A percentile compares a stretch with the other conserved stretches of the same genome.
Evolutionary conservation across 129 eudicot genomes (phyloP).

Genomic region (Arctium minus): DNA sequence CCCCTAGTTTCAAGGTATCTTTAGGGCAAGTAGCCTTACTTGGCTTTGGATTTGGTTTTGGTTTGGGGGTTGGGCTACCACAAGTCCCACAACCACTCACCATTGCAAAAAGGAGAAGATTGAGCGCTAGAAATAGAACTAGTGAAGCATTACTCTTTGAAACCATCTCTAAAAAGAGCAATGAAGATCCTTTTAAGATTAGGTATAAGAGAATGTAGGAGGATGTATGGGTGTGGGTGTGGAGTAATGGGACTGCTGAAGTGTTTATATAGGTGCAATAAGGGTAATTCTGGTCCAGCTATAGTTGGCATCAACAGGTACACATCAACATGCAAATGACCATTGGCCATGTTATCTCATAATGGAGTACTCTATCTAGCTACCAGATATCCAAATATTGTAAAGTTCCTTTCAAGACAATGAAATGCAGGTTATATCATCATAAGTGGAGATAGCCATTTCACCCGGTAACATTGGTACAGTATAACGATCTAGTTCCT

Average conservation of each 20-base stretch:
- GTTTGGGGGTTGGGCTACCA: constrained; percentile 26
- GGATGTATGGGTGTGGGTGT: constrained; percentile 1
- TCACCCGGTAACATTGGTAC: background rate
- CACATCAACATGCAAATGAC: constrained; percentile 9
- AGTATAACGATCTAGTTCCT: background rate
- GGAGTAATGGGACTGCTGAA: background rate
- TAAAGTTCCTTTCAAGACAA: background rate
- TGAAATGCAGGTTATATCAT: background rate
- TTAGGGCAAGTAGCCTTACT: constrained; percentile 27
- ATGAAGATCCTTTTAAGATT: background rate
- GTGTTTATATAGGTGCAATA: constrained; percentile 8
- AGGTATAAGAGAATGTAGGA: background rate
- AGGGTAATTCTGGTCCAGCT: constrained; percentile 13
- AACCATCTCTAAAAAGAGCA: constrained; percentile 21
- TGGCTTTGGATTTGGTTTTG: constrained; percentile 9
- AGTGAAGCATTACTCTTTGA: constrained; percentile 23
- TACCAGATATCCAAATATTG: background rate
- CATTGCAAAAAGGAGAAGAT: constrained; percentile 43
- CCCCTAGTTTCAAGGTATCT: constrained; percentile 38
- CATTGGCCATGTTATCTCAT: background rate
- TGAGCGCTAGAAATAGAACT: constrained; percentile 40
- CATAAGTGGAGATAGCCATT: background rate
- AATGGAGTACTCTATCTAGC: background rate
- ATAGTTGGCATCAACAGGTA: constrained; percentile 5
- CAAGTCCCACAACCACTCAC: constrained; percentile 29